Evolutionary conservation across 805 yeast species (phyloP).

Genomic region (Ogataea angusta): DNA sequence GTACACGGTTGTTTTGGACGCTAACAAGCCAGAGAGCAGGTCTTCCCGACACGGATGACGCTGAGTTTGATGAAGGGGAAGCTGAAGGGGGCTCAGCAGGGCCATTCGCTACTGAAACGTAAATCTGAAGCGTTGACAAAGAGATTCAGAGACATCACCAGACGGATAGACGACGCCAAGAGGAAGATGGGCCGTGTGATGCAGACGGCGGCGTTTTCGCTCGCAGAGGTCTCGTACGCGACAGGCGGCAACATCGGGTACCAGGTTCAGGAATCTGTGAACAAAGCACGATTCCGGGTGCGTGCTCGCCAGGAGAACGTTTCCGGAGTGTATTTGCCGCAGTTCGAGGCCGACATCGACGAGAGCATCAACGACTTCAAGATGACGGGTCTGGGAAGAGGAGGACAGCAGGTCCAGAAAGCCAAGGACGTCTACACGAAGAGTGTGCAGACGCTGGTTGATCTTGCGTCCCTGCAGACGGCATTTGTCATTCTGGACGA

Average conservation of each 20-base stretch:
- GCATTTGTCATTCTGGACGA: slow-evolving; percentile 96
- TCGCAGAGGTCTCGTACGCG: slow-evolving; percentile 96
- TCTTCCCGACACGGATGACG: slow-evolving; percentile 97
- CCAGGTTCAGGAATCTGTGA: slow-evolving; percentile 93
- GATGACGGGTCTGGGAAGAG: slow-evolving; percentile 95
- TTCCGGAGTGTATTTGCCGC: slow-evolving; percentile 91
- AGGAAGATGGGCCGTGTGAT: slow-evolving; percentile 97
- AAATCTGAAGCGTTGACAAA: slow-evolving; percentile 96
- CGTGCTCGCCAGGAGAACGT: slow-evolving; percentile 94
- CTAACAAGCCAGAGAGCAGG: slow-evolving; percentile 64
- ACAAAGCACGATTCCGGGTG: slow-evolving; percentile 85
- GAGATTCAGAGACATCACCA: slow-evolving; percentile 93
- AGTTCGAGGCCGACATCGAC: slow-evolving; percentile 81
- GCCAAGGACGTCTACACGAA: slow-evolving; percentile 91
- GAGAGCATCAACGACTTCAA: slow-evolving; percentile 89
- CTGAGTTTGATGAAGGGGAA: slow-evolving; percentile 91
- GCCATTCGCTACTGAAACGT: slow-evolving; percentile 88
- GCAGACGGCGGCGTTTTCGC: slow-evolving; percentile 97
- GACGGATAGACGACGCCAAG: slow-evolving; percentile 90
- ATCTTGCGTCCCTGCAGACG: slow-evolving; percentile 92
- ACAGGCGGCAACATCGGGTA: slow-evolving; percentile 95
- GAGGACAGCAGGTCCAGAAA: slow-evolving; percentile 96
- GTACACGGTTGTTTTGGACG: slow-evolving; percentile 3
- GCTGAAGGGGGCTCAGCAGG: slow-evolving; percentile 95
- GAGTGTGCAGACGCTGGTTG: slow-evolving; percentile 96